Evolutionary conservation across 2,329 filamentous ascomycete genomes (phyloP), one percentile per base, ranked within the genome.

Genomic region (Pseudogymnoascus pannorum): DNA sequence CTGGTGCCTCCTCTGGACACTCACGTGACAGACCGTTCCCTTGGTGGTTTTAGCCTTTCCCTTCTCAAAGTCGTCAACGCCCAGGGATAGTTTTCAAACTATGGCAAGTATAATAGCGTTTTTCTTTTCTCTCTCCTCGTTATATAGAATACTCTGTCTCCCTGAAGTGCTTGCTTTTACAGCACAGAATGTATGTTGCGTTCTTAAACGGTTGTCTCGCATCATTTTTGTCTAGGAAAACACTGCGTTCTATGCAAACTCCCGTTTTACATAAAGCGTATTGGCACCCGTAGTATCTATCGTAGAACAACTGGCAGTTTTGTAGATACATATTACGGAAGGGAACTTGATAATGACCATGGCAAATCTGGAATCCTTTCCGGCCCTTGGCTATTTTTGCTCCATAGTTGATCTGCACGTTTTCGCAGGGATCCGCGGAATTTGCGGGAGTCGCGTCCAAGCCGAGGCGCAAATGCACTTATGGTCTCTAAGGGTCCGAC

Each of bases 11-110:
- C 48, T 26, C 26, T 11, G 44, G 24, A 14, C 26, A 31, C 48
- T 20, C 48, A 54, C 48, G 48, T 54, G 48, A 54, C 48, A 54
- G 14, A 54, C n/a, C 48, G 26, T 54, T 54, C 26, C 48, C 48
- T 54, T 54, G 48, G 9, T 54, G 48, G 26, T 54, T 54, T 20
- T 26, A 54, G 24, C 44, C 44, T 31, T 29, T n/a, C 16, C 44
- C 44, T 31, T 29, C 24, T 29, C n/a, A 9, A 1, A 54, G 7
- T 3, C 24, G 3, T 4, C n/a, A 33, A 12, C 11, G 16, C n/a
- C 48, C 11, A 20, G 4, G 26, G n/a, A 31, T 5, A 29, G 31
- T 11, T 26, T 18, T 31, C 18, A 5, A 5, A 31, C 42, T 54
- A 5, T 16, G 11, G 48, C 26, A 31, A 18, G 26, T 12, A 54